These are phyloP conservation scores for Eutrema japonicum DNA, from an alignment of 345 rosid genomes.

Conservation along the genomic window DNA sequence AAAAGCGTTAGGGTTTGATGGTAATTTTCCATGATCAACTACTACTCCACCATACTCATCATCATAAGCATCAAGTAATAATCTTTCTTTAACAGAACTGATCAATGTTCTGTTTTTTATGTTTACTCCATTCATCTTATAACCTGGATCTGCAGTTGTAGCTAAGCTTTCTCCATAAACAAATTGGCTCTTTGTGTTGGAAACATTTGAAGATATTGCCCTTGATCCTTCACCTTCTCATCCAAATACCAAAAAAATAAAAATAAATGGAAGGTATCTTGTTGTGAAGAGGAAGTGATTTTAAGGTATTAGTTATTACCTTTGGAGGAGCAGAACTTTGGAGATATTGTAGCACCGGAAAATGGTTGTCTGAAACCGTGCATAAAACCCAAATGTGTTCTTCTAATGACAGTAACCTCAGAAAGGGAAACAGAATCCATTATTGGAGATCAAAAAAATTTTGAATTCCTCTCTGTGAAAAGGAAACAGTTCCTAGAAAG, in stretches of 20 bases:
- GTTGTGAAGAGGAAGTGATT: conserved; percentile 3
- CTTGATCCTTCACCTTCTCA: conserved; percentile 33
- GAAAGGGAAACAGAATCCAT: conserved; percentile 58
- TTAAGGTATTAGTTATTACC: conserved; percentile 43
- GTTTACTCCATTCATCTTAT: conserved; percentile 47
- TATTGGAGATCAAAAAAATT: conserved; percentile 40
- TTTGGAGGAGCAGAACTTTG: conserved; percentile 45
- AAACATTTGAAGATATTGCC: conserved; percentile 50
- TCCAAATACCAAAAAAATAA: not conserved
- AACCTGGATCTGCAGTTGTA: conserved; percentile 43
- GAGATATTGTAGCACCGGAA: conserved; percentile 44
- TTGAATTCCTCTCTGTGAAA: not conserved
- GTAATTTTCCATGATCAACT: conserved; percentile 68
- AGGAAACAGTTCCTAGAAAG: not conserved
- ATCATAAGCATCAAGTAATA: conserved; percentile 60
- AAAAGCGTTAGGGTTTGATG: conserved; percentile 54
- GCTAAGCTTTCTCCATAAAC: conserved; percentile 50
- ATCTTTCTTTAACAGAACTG: conserved; percentile 45
- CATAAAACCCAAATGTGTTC: conserved; percentile 44
- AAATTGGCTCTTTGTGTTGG: conserved; percentile 43
- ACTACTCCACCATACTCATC: conserved; percentile 87
- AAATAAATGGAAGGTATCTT: not conserved
- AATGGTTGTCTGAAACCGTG: conserved; percentile 41
- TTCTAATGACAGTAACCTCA: conserved; percentile 39
- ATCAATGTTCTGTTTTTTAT: conserved; percentile 43